A percentile compares a stretch with the other conserved stretches of the same genome.
Conservation (phyloP, 108 stramenopile genomes). For the Cyclostephanos invisitatus region DNA sequence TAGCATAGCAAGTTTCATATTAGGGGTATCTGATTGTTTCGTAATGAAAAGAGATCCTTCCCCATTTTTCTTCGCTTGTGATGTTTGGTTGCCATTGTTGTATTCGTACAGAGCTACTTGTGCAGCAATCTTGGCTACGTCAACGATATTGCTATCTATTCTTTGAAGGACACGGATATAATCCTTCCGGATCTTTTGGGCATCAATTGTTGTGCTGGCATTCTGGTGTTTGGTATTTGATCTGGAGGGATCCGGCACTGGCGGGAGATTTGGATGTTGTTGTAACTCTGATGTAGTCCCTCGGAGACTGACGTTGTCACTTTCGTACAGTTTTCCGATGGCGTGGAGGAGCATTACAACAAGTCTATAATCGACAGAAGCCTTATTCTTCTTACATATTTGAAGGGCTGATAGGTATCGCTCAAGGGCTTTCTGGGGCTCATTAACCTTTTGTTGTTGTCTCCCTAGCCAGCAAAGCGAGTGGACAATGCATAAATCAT, state of each 20-base stretch:
- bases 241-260: not conserved
- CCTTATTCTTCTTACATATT: conserved; percentile 35
- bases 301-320: conserved; percentile 36
- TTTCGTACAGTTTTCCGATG: conserved; percentile 43
- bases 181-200: conserved; percentile 62
- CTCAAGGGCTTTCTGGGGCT: conserved; percentile 36
- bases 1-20: conserved; percentile 56
- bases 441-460: conserved; percentile 33
- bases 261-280: not conserved
- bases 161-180: conserved; percentile 81
- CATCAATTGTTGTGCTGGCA: conserved; percentile 12
- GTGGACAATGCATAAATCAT: conserved; percentile 17
- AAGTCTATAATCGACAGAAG: conserved; percentile 35
- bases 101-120: conserved; percentile 86
- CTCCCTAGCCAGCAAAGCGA: conserved; percentile 50
- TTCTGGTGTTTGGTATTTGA: not conserved
- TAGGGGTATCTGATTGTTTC: conserved; percentile 30
- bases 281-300: not conserved
- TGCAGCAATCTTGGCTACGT: conserved; percentile 70
- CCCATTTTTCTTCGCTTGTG: conserved; percentile 65
- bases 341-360: conserved; percentile 41
- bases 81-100: conserved; percentile 17
- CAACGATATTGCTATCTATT: conserved; percentile 54
- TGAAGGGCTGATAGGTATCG: conserved; percentile 47
- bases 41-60: conserved; percentile 75